These are phyloP conservation scores for Oemleria cerasiformis DNA, from an alignment of 306 rosid species.

Conservation along the genomic window DNA sequence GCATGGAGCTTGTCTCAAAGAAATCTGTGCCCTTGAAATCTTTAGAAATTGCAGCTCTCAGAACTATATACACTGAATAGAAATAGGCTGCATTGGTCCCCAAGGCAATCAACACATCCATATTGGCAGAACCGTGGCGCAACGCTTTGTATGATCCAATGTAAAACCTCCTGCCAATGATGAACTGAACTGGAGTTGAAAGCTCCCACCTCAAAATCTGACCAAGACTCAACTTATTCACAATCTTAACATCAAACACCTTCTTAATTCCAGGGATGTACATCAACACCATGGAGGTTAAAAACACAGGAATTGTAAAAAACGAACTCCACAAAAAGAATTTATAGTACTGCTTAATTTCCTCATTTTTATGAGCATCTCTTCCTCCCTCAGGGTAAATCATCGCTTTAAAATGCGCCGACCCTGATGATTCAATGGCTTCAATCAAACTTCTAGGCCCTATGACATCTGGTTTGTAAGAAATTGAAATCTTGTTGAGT, in stretches of 20 bases:
- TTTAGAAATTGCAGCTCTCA: slow-evolving; percentile 52
- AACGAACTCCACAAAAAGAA: slow-evolving; percentile 59
- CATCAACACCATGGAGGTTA: slow-evolving; percentile 81
- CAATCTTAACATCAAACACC: slow-evolving; percentile 47
- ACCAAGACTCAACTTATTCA: slow-evolving; percentile 63
- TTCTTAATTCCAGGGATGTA: slow-evolving; percentile 56
- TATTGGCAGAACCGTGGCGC: slow-evolving; percentile 63
- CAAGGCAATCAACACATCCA: slow-evolving; percentile 79
- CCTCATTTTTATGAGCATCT: slow-evolving; percentile 42
- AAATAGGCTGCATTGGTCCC: slow-evolving; percentile 93
- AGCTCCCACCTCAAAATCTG: slow-evolving; percentile 61
- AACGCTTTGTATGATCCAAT: slow-evolving; percentile 64
- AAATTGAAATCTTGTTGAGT: slow-evolving; percentile 46
- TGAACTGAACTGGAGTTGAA: slow-evolving; percentile 67
- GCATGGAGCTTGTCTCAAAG: slow-evolving; percentile 86
- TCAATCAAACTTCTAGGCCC: slow-evolving; percentile 81
- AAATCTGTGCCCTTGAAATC: slow-evolving; percentile 67
- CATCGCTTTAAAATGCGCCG: slow-evolving; percentile 56
- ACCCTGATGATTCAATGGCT: slow-evolving; percentile 57
- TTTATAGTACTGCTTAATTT: slow-evolving; percentile 47
- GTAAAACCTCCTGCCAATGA: slow-evolving; percentile 71
- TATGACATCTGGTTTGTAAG: slow-evolving; percentile 54
- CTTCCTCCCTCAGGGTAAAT: slow-evolving; percentile 52
- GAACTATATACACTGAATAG: slow-evolving; percentile 63
- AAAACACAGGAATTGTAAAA: slow-evolving; percentile 65